Evolutionary conservation across 2,329 filamentous ascomycete genomes (phyloP), one percentile per base, ranked within the genome.

Genomic region (Monilinia laxa): DNA sequence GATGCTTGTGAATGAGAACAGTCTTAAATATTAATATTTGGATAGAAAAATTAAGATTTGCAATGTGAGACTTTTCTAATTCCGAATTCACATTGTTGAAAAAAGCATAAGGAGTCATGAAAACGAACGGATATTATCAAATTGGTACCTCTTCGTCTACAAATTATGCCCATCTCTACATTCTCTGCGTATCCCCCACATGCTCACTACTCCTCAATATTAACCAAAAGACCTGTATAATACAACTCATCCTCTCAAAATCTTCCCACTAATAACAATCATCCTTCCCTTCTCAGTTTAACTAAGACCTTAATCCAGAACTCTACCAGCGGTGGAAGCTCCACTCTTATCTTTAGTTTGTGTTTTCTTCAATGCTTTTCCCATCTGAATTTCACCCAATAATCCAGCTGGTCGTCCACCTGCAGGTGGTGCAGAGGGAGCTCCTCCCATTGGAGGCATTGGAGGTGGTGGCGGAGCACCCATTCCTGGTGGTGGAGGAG

Each of bases 321-420:
- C 93, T 68, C 87, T 86, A n/a, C 94, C 94, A 28, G 92, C 90
- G 67, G 88, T 82, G 63, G 87, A 78, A 62, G 91, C 85, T 58
- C 73, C 79, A 78, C 93, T 97, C 78, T 88, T 89, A 78, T 99
- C 95, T 78, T 92, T 93, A 0, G 95, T 98, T 77, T 89, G 82
- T 31, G 93, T 92, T 83, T 98, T 98, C 82, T 85, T 93, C 76
- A 99, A 81, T 3, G 87, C 79, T 78, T 79, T 93, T 54, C 95
- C 94, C 69, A 87, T 80, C 76, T 94, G 88, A 69, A 99, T 98
- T 77, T 97, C 87, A 68, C 88, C 88, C 70, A 99, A 78, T 74
- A 99, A 83, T 0, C 87, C 87, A 25, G 85, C 75, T 25, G 87
- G 86, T 38, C 84, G 81, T 11, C 72, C 78, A 56, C 77, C 75